Evolutionary conservation across 208 protist species (phyloP).

Genomic region (Zelonia costaricensis): DNA sequence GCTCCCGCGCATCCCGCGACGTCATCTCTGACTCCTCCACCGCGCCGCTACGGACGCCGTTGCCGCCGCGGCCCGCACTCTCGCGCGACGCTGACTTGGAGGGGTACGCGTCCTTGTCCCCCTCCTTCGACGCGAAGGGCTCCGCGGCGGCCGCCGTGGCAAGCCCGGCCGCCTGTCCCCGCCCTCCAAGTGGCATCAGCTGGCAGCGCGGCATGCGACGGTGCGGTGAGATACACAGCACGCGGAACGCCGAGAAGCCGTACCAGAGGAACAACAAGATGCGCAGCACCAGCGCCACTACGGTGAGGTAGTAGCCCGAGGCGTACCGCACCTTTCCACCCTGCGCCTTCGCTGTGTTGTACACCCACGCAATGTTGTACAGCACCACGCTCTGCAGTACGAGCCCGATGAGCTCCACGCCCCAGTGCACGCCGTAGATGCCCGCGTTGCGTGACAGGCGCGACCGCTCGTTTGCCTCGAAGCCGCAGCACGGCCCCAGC

Average conservation of each 20-base stretch:
- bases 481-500: conserved; percentile 7
- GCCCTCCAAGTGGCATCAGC: not conserved
- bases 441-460: not conserved
- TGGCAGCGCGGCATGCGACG: not conserved
- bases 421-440: not conserved
- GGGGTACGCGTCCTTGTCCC: not conserved
- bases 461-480: conserved; percentile 5
- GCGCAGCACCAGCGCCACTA: not conserved
- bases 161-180: not conserved
- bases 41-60: too few relatives aligned
- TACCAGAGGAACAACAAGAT: not conserved
- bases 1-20: too few relatives aligned
- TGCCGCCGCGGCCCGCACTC: too few relatives aligned
- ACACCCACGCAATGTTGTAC: conserved; percentile 4
- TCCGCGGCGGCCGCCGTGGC: not conserved
- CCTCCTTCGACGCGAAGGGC: not conserved
- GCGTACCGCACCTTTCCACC: too few relatives aligned
- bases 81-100: too few relatives aligned
- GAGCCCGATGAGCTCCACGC: not conserved
- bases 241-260: not conserved
- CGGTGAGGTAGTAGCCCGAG: too few relatives aligned
- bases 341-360: too few relatives aligned
- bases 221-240: not conserved
- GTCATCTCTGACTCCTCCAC: too few relatives aligned
- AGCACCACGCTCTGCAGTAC: not conserved